Evolutionary conservation across 176 grass and related monocot genomes (phyloP), one percentile per base, ranked within the genome.

Genomic region (Pharus latifolius): DNA sequence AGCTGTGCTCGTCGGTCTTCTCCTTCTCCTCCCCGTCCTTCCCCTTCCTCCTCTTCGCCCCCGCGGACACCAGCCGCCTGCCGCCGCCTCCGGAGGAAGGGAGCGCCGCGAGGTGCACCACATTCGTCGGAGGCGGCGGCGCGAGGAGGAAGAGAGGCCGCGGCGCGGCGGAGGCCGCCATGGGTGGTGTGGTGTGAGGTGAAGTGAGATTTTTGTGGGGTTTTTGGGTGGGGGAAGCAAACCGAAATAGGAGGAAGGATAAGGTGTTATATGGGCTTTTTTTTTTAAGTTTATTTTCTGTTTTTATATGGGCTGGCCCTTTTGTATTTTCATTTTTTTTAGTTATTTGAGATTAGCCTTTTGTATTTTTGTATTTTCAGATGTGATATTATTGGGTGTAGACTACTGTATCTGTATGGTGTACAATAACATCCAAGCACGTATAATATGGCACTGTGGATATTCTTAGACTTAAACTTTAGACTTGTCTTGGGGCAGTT

Each of bases 1-100:
- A 85, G 70, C 84, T 91, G 63, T 86, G 83, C n/a, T 46, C 40
- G 50, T 94, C 83, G 60, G 45, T 38, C 48, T 53, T 68, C 35
- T 73, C 63, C 24, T 65, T 50, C 74, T 65, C 68, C 7, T 74
- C 83, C 31, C 58, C 48, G 37, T n/a, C 55, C 70, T 60, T 69
- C 1, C 76, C 82, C n/a, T n/a, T 75, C 76, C 50, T 74, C 79
- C 69, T 88, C 74, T 82, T 88, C 28, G 74, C 62, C 26, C 30
- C 49, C 23, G 76, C 79, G 35, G 40, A 53, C 10, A 88, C 74
- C 6, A 60, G 37, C 46, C 63, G 26, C 68, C 75, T 31, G 16
- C 41, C 51, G 62, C 45, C 57, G 9, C 61, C 7, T 35, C 7
- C 35, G 42, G 24, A 48, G 17, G 72, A 3, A 34, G 57, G 2